phyloP scores from a whole-genome alignment of 73 alveolate genomes.

The Uronychia setigera region DNA sequence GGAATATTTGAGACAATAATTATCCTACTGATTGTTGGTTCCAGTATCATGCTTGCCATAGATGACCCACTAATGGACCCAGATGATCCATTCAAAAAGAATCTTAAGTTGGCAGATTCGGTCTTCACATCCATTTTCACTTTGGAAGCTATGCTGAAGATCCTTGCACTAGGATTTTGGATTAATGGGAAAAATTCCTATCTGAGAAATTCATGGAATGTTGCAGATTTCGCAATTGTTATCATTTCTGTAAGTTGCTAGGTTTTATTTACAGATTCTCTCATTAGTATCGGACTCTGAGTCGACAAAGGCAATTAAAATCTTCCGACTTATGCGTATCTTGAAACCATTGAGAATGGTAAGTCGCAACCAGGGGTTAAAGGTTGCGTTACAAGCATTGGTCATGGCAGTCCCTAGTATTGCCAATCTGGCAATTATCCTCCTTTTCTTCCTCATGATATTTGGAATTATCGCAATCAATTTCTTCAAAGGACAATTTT shows the following conservation, averaged over 20 bases:
- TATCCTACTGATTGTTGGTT: no score
- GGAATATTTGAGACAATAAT: no score
- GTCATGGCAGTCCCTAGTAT: slow-evolving; percentile 35
- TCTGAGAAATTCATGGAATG: slow-evolving; percentile 3
- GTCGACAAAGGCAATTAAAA: slow-evolving; percentile 21
- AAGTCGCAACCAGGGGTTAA: slow-evolving; percentile 40
- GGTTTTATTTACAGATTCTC: not conserved
- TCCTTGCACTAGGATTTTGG: not conserved
- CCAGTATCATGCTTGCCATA: slow-evolving; percentile 58
- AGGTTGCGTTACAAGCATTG: slow-evolving; percentile 32
- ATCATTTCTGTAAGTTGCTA: not conserved
- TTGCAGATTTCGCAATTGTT: slow-evolving; percentile 1
- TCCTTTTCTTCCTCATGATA: slow-evolving; percentile 20
- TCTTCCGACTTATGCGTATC: slow-evolving; percentile 53
- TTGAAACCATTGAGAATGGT: slow-evolving; percentile 42
- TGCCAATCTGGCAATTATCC: slow-evolving; percentile 40
- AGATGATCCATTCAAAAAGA: not conserved
- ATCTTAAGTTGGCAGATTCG: not conserved
- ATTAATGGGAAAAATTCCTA: not conserved
- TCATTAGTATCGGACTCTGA: slow-evolving; percentile 4
- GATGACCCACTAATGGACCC: slow-evolving; percentile 15
- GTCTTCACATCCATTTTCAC: slow-evolving; percentile 1
- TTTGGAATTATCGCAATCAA: slow-evolving; percentile 48
- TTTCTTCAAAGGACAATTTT: slow-evolving; percentile 33
- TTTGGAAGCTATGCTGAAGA: slow-evolving; percentile 1